Evolutionary conservation across 345 rosid genomes (phyloP).

Genomic region (Hibiscus trionum): DNA sequence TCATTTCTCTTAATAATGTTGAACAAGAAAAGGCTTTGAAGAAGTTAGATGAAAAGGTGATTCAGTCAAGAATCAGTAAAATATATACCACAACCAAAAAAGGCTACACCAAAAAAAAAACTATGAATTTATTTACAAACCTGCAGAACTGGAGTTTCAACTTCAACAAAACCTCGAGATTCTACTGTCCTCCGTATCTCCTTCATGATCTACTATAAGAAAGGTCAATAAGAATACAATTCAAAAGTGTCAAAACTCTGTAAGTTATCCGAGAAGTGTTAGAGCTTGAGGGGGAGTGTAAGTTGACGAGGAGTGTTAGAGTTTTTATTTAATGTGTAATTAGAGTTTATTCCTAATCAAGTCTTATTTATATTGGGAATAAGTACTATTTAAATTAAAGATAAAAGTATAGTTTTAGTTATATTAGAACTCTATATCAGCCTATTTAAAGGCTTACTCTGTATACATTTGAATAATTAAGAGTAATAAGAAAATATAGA

Average conservation of each 20-base stretch:
- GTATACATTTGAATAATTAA: no score
- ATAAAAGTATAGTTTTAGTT: no score
- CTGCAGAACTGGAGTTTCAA: conserved; percentile 97
- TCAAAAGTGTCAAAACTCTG: not conserved
- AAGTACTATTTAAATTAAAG: no score
- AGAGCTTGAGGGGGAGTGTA: no score
- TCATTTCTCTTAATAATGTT: not conserved
- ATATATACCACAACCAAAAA: not conserved
- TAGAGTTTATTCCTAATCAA: no score
- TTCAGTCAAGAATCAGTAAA: not conserved
- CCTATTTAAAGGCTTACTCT: no score
- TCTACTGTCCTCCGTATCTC: conserved; percentile 87
- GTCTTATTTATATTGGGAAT: no score
- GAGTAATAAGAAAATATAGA: no score
- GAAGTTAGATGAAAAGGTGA: not conserved
- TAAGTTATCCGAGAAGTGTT: no score
- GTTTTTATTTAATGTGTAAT: no score
- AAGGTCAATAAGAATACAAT: conserved; percentile 1
- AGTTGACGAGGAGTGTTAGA: no score
- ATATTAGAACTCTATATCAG: no score
- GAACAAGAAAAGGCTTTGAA: conserved; percentile 1
- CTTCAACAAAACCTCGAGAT: conserved; percentile 73
- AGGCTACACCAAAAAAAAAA: not conserved
- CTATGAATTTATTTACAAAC: conserved; percentile 36
- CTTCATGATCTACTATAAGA: conserved; percentile 54